Evolutionary conservation across 1,284 basidiomycete species (phyloP).

Genomic region (Anthracocystis panici-leucophaei): DNA sequence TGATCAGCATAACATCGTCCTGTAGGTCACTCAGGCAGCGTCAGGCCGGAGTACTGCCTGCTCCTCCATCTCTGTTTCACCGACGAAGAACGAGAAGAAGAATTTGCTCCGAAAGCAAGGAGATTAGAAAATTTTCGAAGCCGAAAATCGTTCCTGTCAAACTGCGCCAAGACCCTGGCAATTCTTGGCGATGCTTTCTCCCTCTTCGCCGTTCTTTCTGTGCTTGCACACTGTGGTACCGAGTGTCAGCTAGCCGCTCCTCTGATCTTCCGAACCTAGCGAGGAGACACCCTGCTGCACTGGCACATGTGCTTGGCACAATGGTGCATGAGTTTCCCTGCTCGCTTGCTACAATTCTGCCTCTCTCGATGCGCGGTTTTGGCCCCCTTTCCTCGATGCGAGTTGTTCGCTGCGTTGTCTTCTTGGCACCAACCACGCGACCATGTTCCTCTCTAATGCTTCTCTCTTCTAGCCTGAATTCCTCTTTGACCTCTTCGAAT

Average conservation of each 20-base stretch:
- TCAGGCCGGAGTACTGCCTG: too few species aligned
- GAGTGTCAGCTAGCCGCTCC: not conserved
- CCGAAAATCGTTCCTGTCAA: conserved; percentile 9
- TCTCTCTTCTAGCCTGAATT: not conserved
- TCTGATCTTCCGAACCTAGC: not conserved
- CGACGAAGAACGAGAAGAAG: not conserved
- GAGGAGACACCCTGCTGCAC: not conserved
- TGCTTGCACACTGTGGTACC: not conserved
- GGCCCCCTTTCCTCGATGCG: too few species aligned
- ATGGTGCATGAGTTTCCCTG: not conserved
- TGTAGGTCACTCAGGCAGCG: too few species aligned
- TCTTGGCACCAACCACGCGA: conserved; percentile 15
- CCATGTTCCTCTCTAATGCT: not conserved
- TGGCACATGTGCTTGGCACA: conserved; percentile 6
- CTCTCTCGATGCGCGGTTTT: too few species aligned
- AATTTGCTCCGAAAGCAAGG: not conserved
- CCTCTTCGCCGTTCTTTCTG: not conserved
- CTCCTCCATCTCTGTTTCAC: too few species aligned
- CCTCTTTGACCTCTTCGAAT: not conserved
- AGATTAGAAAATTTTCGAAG: not conserved
- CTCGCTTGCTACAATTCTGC: not conserved
- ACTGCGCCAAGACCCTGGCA: conserved; percentile 29
- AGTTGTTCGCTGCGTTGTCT: not conserved
- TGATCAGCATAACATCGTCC: too few species aligned
- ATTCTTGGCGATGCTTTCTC: conserved; percentile 23